Evolutionary conservation across 2,329 filamentous ascomycete species (phyloP).

Genomic region (Lasiodiplodia sp.): DNA sequence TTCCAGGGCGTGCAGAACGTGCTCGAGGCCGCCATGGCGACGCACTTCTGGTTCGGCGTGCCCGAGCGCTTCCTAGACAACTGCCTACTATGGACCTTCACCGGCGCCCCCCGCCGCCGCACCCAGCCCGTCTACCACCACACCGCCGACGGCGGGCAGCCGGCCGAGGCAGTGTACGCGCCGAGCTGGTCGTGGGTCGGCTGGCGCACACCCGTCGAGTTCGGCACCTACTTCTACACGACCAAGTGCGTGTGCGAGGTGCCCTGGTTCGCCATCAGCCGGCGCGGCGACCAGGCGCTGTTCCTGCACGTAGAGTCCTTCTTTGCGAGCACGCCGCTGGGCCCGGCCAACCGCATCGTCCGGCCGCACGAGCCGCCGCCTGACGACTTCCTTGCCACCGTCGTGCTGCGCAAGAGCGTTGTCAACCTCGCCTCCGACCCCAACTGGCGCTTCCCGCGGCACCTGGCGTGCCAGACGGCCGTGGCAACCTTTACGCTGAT

Average conservation of each 20-base stretch:
- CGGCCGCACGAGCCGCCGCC: not conserved
- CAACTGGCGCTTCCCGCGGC: not conserved
- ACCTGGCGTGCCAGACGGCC: not conserved
- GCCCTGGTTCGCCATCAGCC: not conserved
- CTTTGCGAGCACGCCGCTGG: not conserved
- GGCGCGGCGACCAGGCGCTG: not conserved
- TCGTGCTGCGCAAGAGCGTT: not conserved
- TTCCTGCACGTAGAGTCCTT: not conserved
- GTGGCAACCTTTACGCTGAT: not conserved
- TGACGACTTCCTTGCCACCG: not conserved
- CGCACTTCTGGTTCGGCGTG: constrained; percentile 33
- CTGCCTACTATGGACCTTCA: constrained; percentile 29
- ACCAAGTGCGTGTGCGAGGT: not conserved
- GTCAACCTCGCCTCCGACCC: not conserved
- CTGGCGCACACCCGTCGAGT: not conserved
- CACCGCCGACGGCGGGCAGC: not conserved
- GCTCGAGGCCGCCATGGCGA: constrained; percentile 20
- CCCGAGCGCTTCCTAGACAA: constrained; percentile 33
- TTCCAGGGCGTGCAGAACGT: constrained; percentile 28
- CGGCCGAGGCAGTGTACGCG: not conserved
- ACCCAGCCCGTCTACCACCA: not conserved
- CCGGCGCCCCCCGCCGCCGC: not conserved
- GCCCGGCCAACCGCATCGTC: not conserved
- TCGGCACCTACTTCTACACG: not conserved
- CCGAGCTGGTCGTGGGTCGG: constrained; percentile 1